These are phyloP conservation scores for Schizonepeta tenuifolia DNA, from an alignment of 257 asterid genomes.

Conservation along the genomic window DNA sequence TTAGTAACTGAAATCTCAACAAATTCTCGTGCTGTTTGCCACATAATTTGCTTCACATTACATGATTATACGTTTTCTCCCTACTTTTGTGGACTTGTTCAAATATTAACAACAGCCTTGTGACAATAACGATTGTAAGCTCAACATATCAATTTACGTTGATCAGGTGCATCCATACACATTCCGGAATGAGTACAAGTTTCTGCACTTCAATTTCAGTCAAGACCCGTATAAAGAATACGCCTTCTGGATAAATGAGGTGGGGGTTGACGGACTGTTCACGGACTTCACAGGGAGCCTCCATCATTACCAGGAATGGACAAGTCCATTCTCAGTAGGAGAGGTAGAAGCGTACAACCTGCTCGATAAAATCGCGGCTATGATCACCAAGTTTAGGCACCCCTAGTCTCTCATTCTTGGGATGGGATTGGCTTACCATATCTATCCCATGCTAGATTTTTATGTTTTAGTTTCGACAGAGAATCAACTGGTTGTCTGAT, in stretches of 20 bases:
- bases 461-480: background rate
- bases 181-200: conserved; percentile 75
- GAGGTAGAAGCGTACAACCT: conserved; percentile 57
- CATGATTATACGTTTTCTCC: background rate
- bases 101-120: background rate
- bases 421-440: conserved; percentile 1
- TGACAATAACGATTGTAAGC: background rate
- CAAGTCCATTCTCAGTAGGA: conserved; percentile 52
- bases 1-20: background rate
- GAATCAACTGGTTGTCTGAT: background rate
- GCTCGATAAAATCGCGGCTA: conserved; percentile 53
- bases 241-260: conserved; percentile 73
- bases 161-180: conserved; percentile 95
- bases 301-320: conserved; percentile 85
- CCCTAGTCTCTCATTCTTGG: conserved; percentile 26
- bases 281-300: conserved; percentile 95
- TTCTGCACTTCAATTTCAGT: conserved; percentile 85
- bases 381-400: conserved; percentile 63
- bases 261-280: conserved; percentile 90
- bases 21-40: background rate
- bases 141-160: background rate
- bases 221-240: conserved; percentile 85
- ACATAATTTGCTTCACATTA: background rate
- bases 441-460: conserved; percentile 2
- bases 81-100: background rate